These are phyloP conservation scores for Inosperma sp. DNA, from an alignment of 768 basidiomycete species.

Conservation along the genomic window DNA sequence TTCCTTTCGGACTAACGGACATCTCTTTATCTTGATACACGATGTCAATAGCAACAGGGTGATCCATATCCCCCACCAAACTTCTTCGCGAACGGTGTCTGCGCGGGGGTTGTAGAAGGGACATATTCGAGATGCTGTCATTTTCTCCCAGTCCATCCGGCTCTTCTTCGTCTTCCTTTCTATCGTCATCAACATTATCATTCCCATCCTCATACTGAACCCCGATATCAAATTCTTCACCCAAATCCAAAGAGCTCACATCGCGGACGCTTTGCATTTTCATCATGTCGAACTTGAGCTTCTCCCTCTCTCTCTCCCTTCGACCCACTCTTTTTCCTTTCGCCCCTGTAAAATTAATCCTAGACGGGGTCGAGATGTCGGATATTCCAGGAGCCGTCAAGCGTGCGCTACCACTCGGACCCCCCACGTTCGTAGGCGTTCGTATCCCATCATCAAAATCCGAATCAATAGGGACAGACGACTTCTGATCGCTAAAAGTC, in stretches of 20 bases:
- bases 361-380: conserved; percentile 2
- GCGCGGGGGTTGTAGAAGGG: conserved; percentile 24
- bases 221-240: conserved; percentile 7
- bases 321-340: conserved; percentile 25
- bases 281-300: conserved; percentile 17
- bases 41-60: too few species aligned
- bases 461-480: conserved; percentile 4
- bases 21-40: too few species aligned
- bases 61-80: conserved; percentile 12
- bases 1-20: too few species aligned
- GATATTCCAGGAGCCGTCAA: conserved; percentile 5
- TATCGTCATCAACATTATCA: conserved; percentile 14
- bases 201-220: conserved; percentile 4
- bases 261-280: conserved; percentile 1
- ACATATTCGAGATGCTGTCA: conserved; percentile 25
- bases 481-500: not conserved
- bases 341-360: conserved; percentile 20
- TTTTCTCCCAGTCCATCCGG: conserved; percentile 22
- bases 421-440: conserved; percentile 20
- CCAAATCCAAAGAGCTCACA: conserved; percentile 2
- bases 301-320: conserved; percentile 24
- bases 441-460: conserved; percentile 16
- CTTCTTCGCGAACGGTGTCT: conserved; percentile 16
- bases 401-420: too few species aligned
- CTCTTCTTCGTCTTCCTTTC: conserved; percentile 17